Evolutionary conservation across 352 stramenopile genomes (phyloP), one percentile per base, ranked within the genome.

Genomic region (Globisporangium iwayamae): DNA sequence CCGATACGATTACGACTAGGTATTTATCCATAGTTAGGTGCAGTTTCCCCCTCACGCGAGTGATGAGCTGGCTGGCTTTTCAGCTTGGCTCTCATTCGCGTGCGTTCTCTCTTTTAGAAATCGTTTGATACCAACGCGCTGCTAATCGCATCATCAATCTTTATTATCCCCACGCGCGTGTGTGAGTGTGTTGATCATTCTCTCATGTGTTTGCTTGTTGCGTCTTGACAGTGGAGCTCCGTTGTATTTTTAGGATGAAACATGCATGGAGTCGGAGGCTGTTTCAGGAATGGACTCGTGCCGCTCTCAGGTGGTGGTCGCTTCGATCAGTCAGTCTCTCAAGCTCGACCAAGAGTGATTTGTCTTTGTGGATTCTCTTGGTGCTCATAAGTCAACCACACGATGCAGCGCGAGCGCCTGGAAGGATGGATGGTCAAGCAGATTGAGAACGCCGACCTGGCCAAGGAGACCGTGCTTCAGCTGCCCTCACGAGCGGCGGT

Each of bases 391-490:
- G 13, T 13, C 25, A 46, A 52, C 41, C 11, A 60, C 11, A 62
- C 18, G 41, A 91, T 93, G 83, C 81, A 93, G 70, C 78, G 72
- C 43, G 74, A 87, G 41, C 74, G 81, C 2, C 58, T 93, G 51
- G 83, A 91, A 68, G 78, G 81, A 81, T 91, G 81, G 74, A 91
- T 93, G 76, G 80, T 90, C 36, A 62, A 71, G 69, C 81, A 92
- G 67, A 85, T 93, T 56, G 79, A 82, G 61, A 73, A 87, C 59
- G 75, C 83, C 25, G 75, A 88, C 47, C 60, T 90, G 58, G 76
- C 81, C n/a, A 83, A 83, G 57, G 81, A 83, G 60, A 85, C 79
- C 14, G 65, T 90, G 18, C 74, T 89, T 55, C 81, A 89, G 58
- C 56, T 89, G 28, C 81, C 83, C n/a, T 34, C 56, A 30, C 38